Percentiles rank a stretch among this genome's conserved stretches.
Evolutionary conservation across 805 yeast genomes (phyloP).

Genomic region (Suhomyces vadensis): DNA sequence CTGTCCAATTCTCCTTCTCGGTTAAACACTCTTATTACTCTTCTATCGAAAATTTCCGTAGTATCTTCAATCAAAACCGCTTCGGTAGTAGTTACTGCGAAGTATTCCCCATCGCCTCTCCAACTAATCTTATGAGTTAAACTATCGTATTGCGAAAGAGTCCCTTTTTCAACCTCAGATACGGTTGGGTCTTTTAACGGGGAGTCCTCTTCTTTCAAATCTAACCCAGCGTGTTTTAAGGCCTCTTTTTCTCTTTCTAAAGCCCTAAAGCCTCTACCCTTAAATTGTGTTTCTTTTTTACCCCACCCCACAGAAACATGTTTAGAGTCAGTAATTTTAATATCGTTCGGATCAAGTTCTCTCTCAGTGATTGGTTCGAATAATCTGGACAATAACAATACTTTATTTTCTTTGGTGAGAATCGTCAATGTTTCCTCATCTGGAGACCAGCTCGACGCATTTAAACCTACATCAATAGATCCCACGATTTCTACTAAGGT

Average conservation of each 20-base stretch:
- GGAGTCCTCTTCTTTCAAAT: constrained; percentile 58
- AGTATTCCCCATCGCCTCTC: constrained; percentile 93
- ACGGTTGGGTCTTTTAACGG: constrained; percentile 86
- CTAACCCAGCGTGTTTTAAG: constrained; percentile 66
- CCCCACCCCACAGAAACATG: constrained; percentile 99
- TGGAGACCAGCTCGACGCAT: constrained; percentile 80
- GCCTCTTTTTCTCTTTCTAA: constrained; percentile 62
- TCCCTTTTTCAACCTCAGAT: constrained; percentile 69
- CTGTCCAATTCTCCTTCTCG: constrained; percentile 78
- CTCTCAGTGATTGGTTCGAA: constrained; percentile 80
- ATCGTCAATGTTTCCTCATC: constrained; percentile 85
- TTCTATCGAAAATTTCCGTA: constrained; percentile 46
- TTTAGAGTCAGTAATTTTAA: constrained; percentile 56
- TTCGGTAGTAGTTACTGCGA: constrained; percentile 68
- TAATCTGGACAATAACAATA: constrained; percentile 67
- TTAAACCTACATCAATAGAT: constrained; percentile 72
- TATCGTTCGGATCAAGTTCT: constrained; percentile 58
- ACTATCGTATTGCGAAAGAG: constrained; percentile 55
- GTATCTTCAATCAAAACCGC: constrained; percentile 44
- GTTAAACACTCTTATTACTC: constrained; percentile 80
- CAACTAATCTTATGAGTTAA: constrained; percentile 62
- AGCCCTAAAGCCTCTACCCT: constrained; percentile 88
- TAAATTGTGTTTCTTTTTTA: constrained; percentile 91
- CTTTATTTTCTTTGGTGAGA: constrained; percentile 59
- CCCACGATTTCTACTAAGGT: constrained; percentile 79